phyloP scores from a whole-genome alignment of 371 early-diverging fungal species.

The Apophysomyces trapeziformis region DNA sequence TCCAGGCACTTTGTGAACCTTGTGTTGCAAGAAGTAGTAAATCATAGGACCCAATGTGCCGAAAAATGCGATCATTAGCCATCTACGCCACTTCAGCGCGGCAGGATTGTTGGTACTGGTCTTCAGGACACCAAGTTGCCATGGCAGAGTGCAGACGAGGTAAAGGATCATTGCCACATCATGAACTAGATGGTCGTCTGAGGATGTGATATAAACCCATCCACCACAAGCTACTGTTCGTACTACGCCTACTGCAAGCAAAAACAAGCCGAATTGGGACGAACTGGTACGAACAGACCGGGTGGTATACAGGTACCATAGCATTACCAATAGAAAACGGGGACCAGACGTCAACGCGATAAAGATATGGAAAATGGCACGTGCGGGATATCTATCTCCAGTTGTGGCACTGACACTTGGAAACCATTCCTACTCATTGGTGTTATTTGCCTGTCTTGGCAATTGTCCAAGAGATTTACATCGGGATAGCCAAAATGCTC shows the following conservation, averaged over 20 bases:
- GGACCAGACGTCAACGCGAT: slow-evolving; percentile 77
- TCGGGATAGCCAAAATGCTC: slow-evolving; percentile 80
- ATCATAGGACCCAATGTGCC: slow-evolving; percentile 74
- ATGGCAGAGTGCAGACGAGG: slow-evolving; percentile 75
- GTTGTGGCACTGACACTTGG: slow-evolving; percentile 85
- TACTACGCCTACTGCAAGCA: slow-evolving; percentile 66
- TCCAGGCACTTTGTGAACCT: slow-evolving; percentile 73
- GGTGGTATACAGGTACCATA: slow-evolving; percentile 68
- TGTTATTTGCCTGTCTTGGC: not conserved
- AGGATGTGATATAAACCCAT: slow-evolving; percentile 83
- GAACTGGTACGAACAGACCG: slow-evolving; percentile 50
- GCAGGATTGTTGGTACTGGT: slow-evolving; percentile 35
- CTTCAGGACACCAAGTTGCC: slow-evolving; percentile 68
- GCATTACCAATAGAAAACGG: slow-evolving; percentile 68
- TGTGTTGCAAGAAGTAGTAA: slow-evolving; percentile 80
- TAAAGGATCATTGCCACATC: slow-evolving; percentile 82
- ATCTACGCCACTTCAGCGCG: slow-evolving; percentile 47
- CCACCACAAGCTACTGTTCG: slow-evolving; percentile 80
- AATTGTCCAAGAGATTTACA: slow-evolving; percentile 32
- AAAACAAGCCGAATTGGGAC: slow-evolving; percentile 58
- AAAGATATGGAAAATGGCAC: slow-evolving; percentile 78
- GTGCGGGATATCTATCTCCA: slow-evolving; percentile 82
- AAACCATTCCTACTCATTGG: slow-evolving; percentile 73
- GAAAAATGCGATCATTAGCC: slow-evolving; percentile 63
- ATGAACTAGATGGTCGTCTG: slow-evolving; percentile 81